Evolutionary conservation across 1,284 basidiomycete species (phyloP).

Genomic region (Papiliotrema nemorosa): DNA sequence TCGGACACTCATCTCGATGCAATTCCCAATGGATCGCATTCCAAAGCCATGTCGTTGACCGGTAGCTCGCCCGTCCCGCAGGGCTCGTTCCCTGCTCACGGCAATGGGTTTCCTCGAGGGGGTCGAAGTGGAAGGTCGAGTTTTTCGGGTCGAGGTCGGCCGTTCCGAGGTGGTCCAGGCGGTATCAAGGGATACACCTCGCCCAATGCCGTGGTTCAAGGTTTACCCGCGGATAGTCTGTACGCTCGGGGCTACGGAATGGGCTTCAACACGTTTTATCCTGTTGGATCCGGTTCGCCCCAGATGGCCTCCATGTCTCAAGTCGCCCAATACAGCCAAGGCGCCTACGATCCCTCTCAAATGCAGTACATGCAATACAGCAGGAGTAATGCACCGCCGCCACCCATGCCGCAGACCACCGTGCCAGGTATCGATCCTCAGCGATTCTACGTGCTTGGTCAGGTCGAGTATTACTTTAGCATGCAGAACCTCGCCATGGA

Average conservation of each 20-base stretch:
- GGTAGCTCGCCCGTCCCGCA: neutral
- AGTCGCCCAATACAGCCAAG: neutral
- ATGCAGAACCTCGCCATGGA: constrained; percentile 80
- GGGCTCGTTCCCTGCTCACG: constrained; percentile 8
- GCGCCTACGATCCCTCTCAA: neutral
- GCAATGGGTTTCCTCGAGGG: constrained; percentile 28
- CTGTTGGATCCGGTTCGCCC: too few relatives aligned
- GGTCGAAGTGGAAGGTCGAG: constrained; percentile 26
- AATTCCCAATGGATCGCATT: neutral
- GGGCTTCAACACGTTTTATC: constrained; percentile 16
- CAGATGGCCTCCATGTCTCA: neutral
- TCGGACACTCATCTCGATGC: neutral
- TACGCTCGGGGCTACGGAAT: constrained; percentile 26
- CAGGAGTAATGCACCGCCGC: constrained; percentile 37
- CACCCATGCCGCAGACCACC: constrained; percentile 59
- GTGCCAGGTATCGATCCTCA: constrained; percentile 60
- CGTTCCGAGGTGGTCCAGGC: neutral
- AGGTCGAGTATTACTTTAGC: constrained; percentile 82
- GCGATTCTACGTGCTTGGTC: constrained; percentile 66
- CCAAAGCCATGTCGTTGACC: constrained; percentile 1
- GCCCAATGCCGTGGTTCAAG: constrained; percentile 7
- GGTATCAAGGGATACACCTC: constrained; percentile 13
- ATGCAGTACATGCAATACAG: neutral
- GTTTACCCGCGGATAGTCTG: constrained; percentile 8
- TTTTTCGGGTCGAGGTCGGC: neutral